Evolutionary conservation across 2,329 filamentous ascomycete species (phyloP).

Genomic region (Ambrosiella cleistominuta): DNA sequence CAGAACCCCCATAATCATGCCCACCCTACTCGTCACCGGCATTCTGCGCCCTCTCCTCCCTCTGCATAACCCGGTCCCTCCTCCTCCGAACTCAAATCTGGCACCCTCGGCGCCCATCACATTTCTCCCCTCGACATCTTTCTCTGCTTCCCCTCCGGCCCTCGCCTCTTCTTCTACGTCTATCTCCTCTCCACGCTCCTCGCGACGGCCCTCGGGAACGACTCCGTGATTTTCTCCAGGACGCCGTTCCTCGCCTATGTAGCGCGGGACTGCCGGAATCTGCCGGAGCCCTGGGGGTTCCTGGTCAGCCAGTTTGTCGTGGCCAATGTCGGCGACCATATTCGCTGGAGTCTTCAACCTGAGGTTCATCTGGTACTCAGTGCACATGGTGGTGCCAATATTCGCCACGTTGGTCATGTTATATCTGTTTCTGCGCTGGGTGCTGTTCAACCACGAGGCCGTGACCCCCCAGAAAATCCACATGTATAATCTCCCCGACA

Average conservation of each 20-base stretch:
- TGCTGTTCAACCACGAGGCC: conserved; percentile 45
- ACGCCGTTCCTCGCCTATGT: conserved; percentile 63
- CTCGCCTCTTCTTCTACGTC: conserved; percentile 52
- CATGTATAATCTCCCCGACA: conserved; percentile 48
- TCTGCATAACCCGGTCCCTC: conserved; percentile 34
- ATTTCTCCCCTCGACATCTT: conserved; percentile 51
- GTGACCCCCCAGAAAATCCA: conserved; percentile 49
- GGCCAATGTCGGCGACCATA: conserved; percentile 55
- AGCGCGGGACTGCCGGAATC: conserved; percentile 58
- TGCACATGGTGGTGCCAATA: conserved; percentile 61
- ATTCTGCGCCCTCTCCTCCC: conserved; percentile 20
- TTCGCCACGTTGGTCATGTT: conserved; percentile 48
- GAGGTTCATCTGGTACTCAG: conserved; percentile 55
- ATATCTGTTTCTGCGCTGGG: conserved; percentile 52
- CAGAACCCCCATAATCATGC: conserved; percentile 43
- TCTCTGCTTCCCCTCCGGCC: conserved; percentile 48
- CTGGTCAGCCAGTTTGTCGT: conserved; percentile 55
- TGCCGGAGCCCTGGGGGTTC: conserved; percentile 53
- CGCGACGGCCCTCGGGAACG: conserved; percentile 54
- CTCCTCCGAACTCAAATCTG: conserved; percentile 50
- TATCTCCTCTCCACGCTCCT: conserved; percentile 55
- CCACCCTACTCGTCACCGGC: conserved; percentile 29
- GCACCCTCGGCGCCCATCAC: conserved; percentile 45
- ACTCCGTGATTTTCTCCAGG: conserved; percentile 57
- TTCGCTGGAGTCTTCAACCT: conserved; percentile 58